Conservation (phyloP, 2,329 filamentous ascomycete species). For the Cercospora janseana region DNA sequence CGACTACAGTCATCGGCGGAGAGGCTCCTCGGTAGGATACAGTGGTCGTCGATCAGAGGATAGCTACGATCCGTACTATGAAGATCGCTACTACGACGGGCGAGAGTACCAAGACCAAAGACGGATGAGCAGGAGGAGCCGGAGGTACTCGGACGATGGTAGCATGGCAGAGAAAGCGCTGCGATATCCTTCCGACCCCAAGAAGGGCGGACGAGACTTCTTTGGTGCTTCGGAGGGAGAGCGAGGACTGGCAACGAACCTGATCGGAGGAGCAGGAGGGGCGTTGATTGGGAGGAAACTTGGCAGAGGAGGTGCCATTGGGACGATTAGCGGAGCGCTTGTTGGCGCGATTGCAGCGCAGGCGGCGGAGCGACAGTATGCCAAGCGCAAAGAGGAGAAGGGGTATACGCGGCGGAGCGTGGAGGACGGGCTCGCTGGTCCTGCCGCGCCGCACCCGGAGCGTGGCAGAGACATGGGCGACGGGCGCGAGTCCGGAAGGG, state of each 20-base stretch:
- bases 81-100: conserved; percentile 23
- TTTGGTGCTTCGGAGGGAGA: conserved; percentile 31
- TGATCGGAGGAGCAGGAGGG: conserved; percentile 32
- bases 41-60: conserved; percentile 7
- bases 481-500: conserved; percentile 15
- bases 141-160: conserved; percentile 23
- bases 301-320: conserved; percentile 22
- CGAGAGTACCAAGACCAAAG: conserved; percentile 15
- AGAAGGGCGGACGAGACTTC: conserved; percentile 28
- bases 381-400: conserved; percentile 30
- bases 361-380: conserved; percentile 27
- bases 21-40: conserved; percentile 12
- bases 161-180: conserved; percentile 17
- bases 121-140: conserved; percentile 11
- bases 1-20: conserved; percentile 13
- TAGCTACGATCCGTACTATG: conserved; percentile 14
- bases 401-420: conserved; percentile 12
- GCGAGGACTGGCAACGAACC: conserved; percentile 30
- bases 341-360: conserved; percentile 31
- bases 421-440: conserved; percentile 10
- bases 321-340: conserved; percentile 31
- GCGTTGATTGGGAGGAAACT: conserved; percentile 32
- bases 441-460: conserved; percentile 18
- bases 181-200: conserved; percentile 25
- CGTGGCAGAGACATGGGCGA: conserved; percentile 22